Conservation (phyloP, 2,329 filamentous ascomycete species). For the Cladosporium austrohemisphaericum region DNA sequence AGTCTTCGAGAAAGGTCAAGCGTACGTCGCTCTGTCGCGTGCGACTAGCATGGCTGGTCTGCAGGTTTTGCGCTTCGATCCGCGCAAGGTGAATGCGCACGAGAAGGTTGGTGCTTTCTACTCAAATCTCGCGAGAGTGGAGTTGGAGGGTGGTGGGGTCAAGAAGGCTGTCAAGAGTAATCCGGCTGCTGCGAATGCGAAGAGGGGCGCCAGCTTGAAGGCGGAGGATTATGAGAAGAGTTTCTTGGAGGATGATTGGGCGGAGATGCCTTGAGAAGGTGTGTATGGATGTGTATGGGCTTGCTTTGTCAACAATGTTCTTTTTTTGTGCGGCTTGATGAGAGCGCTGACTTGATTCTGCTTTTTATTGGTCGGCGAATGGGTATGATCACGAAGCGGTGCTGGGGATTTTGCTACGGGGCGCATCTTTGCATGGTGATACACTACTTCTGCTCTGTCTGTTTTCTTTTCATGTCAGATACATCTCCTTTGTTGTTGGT, state of each 20-base stretch:
- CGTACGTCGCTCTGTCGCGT: slow-evolving; percentile 92
- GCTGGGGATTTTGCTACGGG: too few relatives aligned
- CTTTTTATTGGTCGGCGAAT: too few relatives aligned
- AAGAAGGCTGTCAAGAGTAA: not conserved
- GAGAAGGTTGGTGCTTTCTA: slow-evolving; percentile 84
- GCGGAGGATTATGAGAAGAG: slow-evolving; percentile 23
- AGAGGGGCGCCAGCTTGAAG: slow-evolving; percentile 4
- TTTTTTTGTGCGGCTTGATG: too few relatives aligned
- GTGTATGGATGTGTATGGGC: too few relatives aligned
- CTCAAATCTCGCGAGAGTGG: slow-evolving; percentile 71
- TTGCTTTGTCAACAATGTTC: too few relatives aligned
- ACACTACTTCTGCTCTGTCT: too few relatives aligned
- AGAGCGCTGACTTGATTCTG: too few relatives aligned
- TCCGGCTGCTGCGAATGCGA: not conserved
- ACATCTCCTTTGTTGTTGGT: too few relatives aligned
- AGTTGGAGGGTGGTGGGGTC: slow-evolving; percentile 34
- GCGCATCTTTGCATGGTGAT: too few relatives aligned
- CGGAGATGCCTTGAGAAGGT: slow-evolving; percentile 8
- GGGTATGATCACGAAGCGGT: too few relatives aligned
- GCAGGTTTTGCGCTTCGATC: slow-evolving; percentile 84
- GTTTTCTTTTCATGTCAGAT: too few relatives aligned
- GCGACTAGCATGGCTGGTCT: slow-evolving; percentile 83
- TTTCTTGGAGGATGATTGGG: slow-evolving; percentile 18
- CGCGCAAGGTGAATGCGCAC: slow-evolving; percentile 90
- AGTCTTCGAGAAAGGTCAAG: slow-evolving; percentile 96